Conservation (phyloP, 352 stramenopile species). For the Phytophthora ramorum region DNA sequence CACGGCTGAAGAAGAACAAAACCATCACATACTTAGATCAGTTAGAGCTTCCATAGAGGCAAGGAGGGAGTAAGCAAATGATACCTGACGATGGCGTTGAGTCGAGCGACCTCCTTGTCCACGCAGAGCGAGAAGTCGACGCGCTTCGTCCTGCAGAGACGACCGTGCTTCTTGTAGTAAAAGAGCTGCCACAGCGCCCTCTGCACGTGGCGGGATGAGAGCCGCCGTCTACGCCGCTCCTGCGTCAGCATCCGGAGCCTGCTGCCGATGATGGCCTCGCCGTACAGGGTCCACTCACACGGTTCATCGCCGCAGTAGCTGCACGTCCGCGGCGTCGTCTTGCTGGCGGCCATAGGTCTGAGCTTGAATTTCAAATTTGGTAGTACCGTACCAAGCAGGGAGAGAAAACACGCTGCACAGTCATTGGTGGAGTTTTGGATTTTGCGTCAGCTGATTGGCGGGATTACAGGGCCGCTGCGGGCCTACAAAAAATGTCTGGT, state of each 20-base stretch:
- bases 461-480: no score
- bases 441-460: no score
- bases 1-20: slow-evolving; percentile 23
- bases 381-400: no score
- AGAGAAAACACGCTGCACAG: no score
- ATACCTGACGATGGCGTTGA: slow-evolving; percentile 4
- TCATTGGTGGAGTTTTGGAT: no score
- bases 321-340: background rate
- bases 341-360: background rate
- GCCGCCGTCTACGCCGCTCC: background rate
- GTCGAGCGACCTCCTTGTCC: background rate
- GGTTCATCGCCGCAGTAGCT: slow-evolving; percentile 7
- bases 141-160: background rate
- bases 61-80: no score
- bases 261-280: background rate
- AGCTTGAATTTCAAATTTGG: slow-evolving; percentile 1
- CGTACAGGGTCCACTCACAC: slow-evolving; percentile 2
- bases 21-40: slow-evolving; percentile 16
- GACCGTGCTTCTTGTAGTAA: slow-evolving; percentile 2
- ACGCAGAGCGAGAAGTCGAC: slow-evolving; percentile 1
- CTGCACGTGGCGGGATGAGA: background rate
- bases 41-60: background rate
- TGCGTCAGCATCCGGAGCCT: slow-evolving; percentile 3
- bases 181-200: background rate
- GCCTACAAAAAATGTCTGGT: no score